These are phyloP conservation scores for Chaetomiaceae sp. DNA, from an alignment of 2,329 filamentous ascomycete genomes.

Conservation along the genomic window DNA sequence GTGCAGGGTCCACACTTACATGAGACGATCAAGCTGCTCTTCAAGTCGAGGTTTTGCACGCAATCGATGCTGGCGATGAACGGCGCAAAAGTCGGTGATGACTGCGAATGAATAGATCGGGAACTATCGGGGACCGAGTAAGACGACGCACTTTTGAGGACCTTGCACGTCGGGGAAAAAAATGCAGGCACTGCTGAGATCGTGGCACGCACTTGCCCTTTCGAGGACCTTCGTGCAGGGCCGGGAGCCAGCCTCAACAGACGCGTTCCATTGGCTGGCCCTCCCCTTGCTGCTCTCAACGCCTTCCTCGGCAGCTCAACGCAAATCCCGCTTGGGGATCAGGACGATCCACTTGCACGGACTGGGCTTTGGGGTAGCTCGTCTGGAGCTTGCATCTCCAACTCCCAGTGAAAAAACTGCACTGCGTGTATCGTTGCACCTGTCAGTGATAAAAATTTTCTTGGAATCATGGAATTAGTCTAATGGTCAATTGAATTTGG, in stretches of 20 bases:
- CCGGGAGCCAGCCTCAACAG: constrained; percentile 16
- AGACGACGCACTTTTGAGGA: neutral
- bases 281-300: constrained; percentile 17
- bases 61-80: constrained; percentile 2
- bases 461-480: too few species aligned
- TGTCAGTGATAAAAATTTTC: too few species aligned
- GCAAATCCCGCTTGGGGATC: constrained; percentile 15
- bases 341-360: neutral
- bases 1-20: constrained; percentile 19
- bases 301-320: constrained; percentile 22
- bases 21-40: neutral
- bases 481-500: too few species aligned
- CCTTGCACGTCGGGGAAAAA: neutral
- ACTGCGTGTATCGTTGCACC: too few species aligned
- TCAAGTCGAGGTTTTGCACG: neutral
- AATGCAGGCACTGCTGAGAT: too few species aligned
- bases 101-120: neutral
- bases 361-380: too few species aligned
- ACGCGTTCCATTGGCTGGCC: constrained; percentile 13
- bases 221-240: constrained; percentile 4
- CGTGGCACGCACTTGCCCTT: constrained; percentile 8
- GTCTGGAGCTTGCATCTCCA: too few species aligned
- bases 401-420: too few species aligned
- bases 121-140: constrained; percentile 4
- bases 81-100: constrained; percentile 7